Percentiles rank a stretch among this genome's conserved stretches.
Conservation (phyloP, 140 eudicot genomes). For the Oenanthe javanica region DNA sequence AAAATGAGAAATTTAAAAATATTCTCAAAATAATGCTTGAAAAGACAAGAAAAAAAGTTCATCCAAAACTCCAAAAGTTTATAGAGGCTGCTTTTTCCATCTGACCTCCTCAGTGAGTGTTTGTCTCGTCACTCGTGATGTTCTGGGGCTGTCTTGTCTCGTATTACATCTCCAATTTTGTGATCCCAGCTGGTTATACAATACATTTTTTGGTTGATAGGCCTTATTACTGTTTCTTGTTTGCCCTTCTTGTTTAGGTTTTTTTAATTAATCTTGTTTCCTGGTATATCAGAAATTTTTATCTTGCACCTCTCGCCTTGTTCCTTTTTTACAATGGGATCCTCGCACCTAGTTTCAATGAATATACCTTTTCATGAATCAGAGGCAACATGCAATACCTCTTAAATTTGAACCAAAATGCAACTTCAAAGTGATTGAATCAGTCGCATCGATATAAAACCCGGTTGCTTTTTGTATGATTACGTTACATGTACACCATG, state of each 20-base stretch:
- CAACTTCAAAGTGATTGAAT: neutral
- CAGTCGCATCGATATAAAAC: neutral
- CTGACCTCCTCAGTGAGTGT: no score
- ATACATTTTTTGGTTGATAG: no score
- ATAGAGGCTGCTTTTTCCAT: no score
- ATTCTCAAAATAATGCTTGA: no score
- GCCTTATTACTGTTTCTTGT: no score
- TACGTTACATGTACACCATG: conserved; percentile 2
- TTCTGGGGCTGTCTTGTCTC: no score
- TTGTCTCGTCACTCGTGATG: no score
- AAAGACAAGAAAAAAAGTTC: no score
- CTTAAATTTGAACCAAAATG: neutral
- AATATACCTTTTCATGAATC: neutral
- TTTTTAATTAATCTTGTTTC: neutral
- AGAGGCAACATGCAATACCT: neutral
- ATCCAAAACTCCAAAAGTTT: no score
- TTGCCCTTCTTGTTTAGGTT: neutral
- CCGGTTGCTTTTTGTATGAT: neutral
- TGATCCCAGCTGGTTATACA: no score
- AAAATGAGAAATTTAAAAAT: no score
- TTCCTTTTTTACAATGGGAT: neutral
- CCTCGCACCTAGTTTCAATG: neutral
- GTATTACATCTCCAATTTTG: no score
- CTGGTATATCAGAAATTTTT: neutral
- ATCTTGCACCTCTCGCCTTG: neutral